Evolutionary conservation across 257 asterid genomes (phyloP), one percentile per base, ranked within the genome.

Genomic region (Ajuga chamaepitys): DNA sequence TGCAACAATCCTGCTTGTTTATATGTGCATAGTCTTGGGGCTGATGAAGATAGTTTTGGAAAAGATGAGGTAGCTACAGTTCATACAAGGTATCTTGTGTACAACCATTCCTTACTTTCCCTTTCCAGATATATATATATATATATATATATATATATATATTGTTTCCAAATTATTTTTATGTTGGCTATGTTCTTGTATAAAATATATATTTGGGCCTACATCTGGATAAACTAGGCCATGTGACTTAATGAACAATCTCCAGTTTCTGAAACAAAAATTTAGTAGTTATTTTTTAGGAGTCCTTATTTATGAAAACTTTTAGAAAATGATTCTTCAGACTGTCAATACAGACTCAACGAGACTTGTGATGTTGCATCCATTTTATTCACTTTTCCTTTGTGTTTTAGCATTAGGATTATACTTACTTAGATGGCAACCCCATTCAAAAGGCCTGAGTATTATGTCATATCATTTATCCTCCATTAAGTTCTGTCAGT

Each of bases 11-110:
- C 87, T 71, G 75, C 89, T 50, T 93, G 97, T 86, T 80, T 93
- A 76, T 93, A 93, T 85, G 83, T 93, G 78, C 99, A 93, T 82
- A 74, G 71, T 74, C 67, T 89, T 78, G 99, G 97, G 62, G 83
- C 91, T 21, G 96, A 93, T 68, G 97, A 89, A 75, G 97, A 93
- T 79, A 90, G 95, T 82, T 93, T 93, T 74, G 92, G 96, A 68
- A 89, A 83, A 78, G 97, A 93, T 68, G 99, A 93, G 82, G 89
- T 78, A 66, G 99, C 97, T 70, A 94, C 99, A 53, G 87, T 86
- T 56, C 99, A 89, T 53, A 93, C 99, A 4, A 87, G 99, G 99
- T 93, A 80, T 73, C 30, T 4, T 21, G 34, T 30, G 7, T 71
- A 14, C 17, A 22, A 51, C 21, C 11, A 32, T 52, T 40, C 70